Evolutionary conservation across 352 stramenopile genomes (phyloP).

Genomic region (Pythium scleroteichum): DNA sequence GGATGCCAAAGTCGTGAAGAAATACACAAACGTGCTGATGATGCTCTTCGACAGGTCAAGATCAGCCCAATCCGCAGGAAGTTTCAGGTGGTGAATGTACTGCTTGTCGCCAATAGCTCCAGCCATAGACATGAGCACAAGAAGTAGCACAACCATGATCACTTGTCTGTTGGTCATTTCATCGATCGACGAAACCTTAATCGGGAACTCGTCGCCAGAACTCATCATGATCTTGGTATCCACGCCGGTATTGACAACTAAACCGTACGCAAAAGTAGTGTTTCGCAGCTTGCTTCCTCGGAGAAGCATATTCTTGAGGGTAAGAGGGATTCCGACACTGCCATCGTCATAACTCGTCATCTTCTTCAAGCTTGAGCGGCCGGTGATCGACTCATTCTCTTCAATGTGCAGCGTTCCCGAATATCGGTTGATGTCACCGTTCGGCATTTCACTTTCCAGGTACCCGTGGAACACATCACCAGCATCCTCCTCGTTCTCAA

Average conservation of each 20-base stretch:
- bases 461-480: slow-evolving; percentile 68
- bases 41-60: slow-evolving; percentile 43
- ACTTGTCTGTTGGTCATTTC: slow-evolving; percentile 88
- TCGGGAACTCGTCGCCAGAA: slow-evolving; percentile 74
- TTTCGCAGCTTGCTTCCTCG: slow-evolving; percentile 90
- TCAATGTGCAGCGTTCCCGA: slow-evolving; percentile 71
- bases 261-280: slow-evolving; percentile 84
- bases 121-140: slow-evolving; percentile 68
- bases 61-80: slow-evolving; percentile 39
- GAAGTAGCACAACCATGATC: slow-evolving; percentile 73
- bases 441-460: slow-evolving; percentile 79
- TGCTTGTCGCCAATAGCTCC: slow-evolving; percentile 63
- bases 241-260: slow-evolving; percentile 93
- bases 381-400: slow-evolving; percentile 34
- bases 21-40: slow-evolving; percentile 78
- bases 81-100: slow-evolving; percentile 42
- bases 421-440: slow-evolving; percentile 81
- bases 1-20: slow-evolving; percentile 78
- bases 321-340: slow-evolving; percentile 49
- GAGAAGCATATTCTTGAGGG: slow-evolving; percentile 90
- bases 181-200: slow-evolving; percentile 85
- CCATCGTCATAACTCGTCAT: slow-evolving; percentile 1
- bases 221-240: slow-evolving; percentile 94
- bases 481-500: slow-evolving; percentile 64
- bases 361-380: slow-evolving; percentile 14